phyloP scores from a whole-genome alignment of 768 basidiomycete genomes.

The Rhodotorula sphaerocarpa region DNA sequence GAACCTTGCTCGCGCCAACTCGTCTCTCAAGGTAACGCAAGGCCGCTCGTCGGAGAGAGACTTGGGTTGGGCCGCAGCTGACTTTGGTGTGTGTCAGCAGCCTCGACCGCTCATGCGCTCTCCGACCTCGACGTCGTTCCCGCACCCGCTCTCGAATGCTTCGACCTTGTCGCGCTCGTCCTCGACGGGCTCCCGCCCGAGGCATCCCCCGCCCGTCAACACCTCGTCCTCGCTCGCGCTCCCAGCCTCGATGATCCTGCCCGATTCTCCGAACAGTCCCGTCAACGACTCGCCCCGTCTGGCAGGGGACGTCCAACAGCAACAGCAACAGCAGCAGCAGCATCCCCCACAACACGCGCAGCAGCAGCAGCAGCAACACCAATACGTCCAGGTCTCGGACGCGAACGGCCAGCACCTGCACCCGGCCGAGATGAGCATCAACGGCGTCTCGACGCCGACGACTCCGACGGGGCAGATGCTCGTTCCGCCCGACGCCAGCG shows the following conservation, averaged over 20 bases:
- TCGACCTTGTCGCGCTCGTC: conserved; percentile 21
- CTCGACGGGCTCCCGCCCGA: conserved; percentile 12
- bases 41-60: no score
- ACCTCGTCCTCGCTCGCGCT: conserved; percentile 1
- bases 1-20: conserved; percentile 10
- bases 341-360: no score
- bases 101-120: conserved; percentile 23
- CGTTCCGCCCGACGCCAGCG: conserved; percentile 5
- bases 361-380: not conserved
- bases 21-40: conserved; percentile 8
- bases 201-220: not conserved
- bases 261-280: conserved; percentile 23
- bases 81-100: not conserved
- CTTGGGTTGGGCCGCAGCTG: no score
- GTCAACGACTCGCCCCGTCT: conserved; percentile 17
- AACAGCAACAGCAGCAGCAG: conserved; percentile 9
- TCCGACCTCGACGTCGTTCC: conserved; percentile 29
- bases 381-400: not conserved
- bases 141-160: conserved; percentile 30
- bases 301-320: conserved; percentile 8
- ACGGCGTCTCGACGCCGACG: conserved; percentile 29
- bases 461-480: conserved; percentile 29
- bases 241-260: not conserved
- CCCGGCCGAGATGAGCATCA: conserved; percentile 24
- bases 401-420: not conserved